Evolutionary conservation across 108 stramenopile genomes (phyloP).

Genomic region (Nitzschia sp.): DNA sequence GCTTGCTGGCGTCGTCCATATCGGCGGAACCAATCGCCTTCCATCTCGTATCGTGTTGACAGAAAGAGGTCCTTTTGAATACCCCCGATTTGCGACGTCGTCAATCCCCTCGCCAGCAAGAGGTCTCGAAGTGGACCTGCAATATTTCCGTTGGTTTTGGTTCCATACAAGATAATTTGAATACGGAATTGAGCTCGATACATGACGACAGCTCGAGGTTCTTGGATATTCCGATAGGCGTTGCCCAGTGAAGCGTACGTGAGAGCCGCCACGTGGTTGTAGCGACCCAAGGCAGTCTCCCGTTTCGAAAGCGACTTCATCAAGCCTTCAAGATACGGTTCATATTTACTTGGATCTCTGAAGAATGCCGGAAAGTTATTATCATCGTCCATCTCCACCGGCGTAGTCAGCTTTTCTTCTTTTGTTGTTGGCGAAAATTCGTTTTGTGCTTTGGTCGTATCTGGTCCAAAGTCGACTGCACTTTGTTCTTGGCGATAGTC

Average conservation of each 20-base stretch:
- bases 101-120: not conserved
- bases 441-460: not conserved
- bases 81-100: not conserved
- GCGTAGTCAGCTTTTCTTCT: too few relatives aligned
- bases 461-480: not conserved
- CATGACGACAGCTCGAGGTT: slow-evolving; percentile 8
- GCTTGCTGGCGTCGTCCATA: slow-evolving; percentile 6
- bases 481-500: not conserved
- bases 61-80: slow-evolving; percentile 11
- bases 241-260: slow-evolving; percentile 20
- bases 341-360: slow-evolving; percentile 9
- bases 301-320: slow-evolving; percentile 10
- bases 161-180: slow-evolving; percentile 8
- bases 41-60: slow-evolving; percentile 14
- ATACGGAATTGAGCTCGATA: slow-evolving; percentile 15
- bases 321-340: slow-evolving; percentile 19
- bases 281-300: slow-evolving; percentile 11
- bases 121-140: not conserved
- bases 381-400: not conserved
- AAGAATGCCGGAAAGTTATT: not conserved
- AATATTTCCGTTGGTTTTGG: slow-evolving; percentile 16
- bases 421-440: too few relatives aligned
- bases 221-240: slow-evolving; percentile 4
- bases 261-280: slow-evolving; percentile 9
- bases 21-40: slow-evolving; percentile 10